Conservation (phyloP, 768 basidiomycete genomes). For the Suillus paluster region DNA sequence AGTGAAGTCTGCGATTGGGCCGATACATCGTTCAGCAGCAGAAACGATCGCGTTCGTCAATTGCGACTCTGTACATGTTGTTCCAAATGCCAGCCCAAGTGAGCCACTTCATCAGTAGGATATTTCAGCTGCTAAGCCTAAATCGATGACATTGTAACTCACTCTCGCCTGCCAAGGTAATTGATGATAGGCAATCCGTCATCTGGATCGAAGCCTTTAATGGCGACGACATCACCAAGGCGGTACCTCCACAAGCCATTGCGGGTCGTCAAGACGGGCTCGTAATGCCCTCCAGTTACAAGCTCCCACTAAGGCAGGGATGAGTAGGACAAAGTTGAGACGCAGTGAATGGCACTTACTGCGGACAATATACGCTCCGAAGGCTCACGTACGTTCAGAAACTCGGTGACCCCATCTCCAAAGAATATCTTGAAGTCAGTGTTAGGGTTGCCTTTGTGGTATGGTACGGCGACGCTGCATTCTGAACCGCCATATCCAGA, state of each 20-base stretch:
- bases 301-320: conserved; percentile 5
- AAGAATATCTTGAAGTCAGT: background rate
- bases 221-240: conserved; percentile 10
- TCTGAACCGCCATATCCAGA: conserved; percentile 6
- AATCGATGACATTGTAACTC: background rate
- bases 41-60: conserved; percentile 1
- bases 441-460: background rate
- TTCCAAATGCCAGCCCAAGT: conserved; percentile 8
- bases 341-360: background rate
- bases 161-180: conserved; percentile 9
- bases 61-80: background rate
- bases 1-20: conserved; percentile 10
- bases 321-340: background rate
- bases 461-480: conserved; percentile 2
- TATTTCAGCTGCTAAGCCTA: background rate
- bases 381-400: background rate
- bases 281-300: conserved; percentile 9
- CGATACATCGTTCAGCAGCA: conserved; percentile 1
- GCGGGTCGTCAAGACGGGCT: conserved; percentile 13
- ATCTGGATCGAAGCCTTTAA: conserved; percentile 15
- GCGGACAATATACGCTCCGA: background rate
- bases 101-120: conserved; percentile 10
- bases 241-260: conserved; percentile 17
- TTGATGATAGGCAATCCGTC: conserved; percentile 14
- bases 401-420: conserved; percentile 5